A percentile compares a stretch with the other conserved stretches of the same genome.
Conservation (phyloP, 148 eudicot species). For the Rhododendron ovatum region DNA sequence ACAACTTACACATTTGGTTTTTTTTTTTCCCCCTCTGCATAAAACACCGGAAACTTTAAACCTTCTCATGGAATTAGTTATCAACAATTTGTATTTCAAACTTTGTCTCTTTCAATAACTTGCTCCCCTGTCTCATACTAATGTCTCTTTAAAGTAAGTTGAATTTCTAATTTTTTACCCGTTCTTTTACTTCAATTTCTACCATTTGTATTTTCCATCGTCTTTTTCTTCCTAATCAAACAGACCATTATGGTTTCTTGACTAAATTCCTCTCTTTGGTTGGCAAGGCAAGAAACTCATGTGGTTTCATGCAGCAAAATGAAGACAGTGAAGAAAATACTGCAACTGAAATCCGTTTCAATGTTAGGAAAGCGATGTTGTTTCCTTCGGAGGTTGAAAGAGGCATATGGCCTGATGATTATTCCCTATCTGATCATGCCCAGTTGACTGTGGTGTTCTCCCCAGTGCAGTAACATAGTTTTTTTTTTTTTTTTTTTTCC, state of each 20-base stretch:
- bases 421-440: slow-evolving; percentile 54
- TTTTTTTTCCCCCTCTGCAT: neutral
- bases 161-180: neutral
- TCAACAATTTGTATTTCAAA: neutral
- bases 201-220: neutral
- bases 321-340: slow-evolving; percentile 8
- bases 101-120: neutral
- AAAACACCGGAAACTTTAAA: neutral
- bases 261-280: slow-evolving; percentile 1
- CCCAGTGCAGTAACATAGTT: slow-evolving; percentile 15
- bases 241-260: neutral
- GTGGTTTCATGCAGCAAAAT: slow-evolving; percentile 14
- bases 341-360: slow-evolving; percentile 22
- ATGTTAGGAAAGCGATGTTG: slow-evolving; percentile 37
- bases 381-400: slow-evolving; percentile 39
- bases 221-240: neutral
- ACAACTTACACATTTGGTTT: neutral
- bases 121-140: neutral
- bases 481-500: neutral
- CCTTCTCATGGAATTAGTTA: neutral
- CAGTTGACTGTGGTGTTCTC: slow-evolving; percentile 37
- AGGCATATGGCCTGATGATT: slow-evolving; percentile 49
- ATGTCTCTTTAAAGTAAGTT: neutral
- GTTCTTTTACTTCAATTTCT: neutral
- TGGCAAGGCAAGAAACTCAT: slow-evolving; percentile 14